phyloP scores from a whole-genome alignment of 148 eudicot genomes.

The Diospyros kaki region DNA sequence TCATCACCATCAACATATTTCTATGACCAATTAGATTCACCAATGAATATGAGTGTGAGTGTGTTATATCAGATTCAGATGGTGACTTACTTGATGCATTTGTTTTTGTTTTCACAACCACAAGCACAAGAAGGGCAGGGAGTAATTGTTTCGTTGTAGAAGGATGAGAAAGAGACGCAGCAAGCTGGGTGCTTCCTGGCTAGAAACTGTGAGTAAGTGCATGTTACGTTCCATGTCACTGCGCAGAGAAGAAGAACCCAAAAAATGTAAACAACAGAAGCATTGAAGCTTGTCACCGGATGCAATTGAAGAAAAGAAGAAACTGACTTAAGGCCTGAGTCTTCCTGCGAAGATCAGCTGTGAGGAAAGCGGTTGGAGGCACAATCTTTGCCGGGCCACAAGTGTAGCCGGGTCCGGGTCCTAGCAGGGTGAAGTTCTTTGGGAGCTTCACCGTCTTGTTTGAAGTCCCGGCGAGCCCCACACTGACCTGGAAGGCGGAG shows the following conservation, averaged over 20 bases:
- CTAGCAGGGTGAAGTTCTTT: slow-evolving; percentile 72
- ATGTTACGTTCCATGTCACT: slow-evolving; percentile 99
- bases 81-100: slow-evolving; percentile 66
- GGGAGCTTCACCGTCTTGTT: slow-evolving; percentile 78
- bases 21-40: background rate
- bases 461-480: slow-evolving; percentile 76
- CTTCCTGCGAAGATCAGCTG: slow-evolving; percentile 58
- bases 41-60: background rate
- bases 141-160: slow-evolving; percentile 82
- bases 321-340: slow-evolving; percentile 77
- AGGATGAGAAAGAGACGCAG: slow-evolving; percentile 81
- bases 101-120: slow-evolving; percentile 71
- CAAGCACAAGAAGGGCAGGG: slow-evolving; percentile 88
- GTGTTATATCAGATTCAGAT: background rate
- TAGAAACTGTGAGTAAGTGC: slow-evolving; percentile 86
- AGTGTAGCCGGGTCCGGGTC: slow-evolving; percentile 90
- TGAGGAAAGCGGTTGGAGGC: slow-evolving; percentile 60
- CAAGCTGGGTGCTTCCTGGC: slow-evolving; percentile 78
- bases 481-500: slow-evolving; percentile 73
- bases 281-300: no score
- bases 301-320: background rate
- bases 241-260: slow-evolving; percentile 12
- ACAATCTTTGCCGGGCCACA: slow-evolving; percentile 96
- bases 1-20: background rate
- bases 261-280: no score